Conservation (phyloP, 2,329 filamentous ascomycete species). For the Aureobasidium melanogenum region DNA sequence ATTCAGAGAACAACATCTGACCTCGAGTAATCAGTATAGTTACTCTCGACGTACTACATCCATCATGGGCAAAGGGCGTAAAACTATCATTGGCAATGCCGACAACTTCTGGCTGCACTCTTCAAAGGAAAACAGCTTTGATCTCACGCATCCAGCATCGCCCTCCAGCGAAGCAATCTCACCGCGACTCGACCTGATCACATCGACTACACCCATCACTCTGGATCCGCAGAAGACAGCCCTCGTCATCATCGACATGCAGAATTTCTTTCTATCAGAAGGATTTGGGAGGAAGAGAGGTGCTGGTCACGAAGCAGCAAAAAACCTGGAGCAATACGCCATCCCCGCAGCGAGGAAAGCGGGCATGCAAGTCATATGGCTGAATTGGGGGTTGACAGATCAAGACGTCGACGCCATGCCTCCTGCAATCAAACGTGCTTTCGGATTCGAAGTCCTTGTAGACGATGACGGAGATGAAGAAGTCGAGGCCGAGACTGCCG, state of each 20-base stretch:
- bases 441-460: slow-evolving; percentile 32
- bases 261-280: slow-evolving; percentile 34
- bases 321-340: slow-evolving; percentile 34
- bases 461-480: slow-evolving; percentile 18
- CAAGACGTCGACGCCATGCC: slow-evolving; percentile 31
- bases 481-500: slow-evolving; percentile 2
- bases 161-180: slow-evolving; percentile 20
- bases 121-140: slow-evolving; percentile 31
- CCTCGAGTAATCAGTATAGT: neutral
- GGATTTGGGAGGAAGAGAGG: slow-evolving; percentile 26
- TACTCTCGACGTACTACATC: neutral
- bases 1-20: neutral
- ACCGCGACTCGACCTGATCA: slow-evolving; percentile 18
- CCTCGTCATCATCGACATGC: slow-evolving; percentile 35
- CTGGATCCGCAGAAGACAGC: slow-evolving; percentile 29
- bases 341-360: slow-evolving; percentile 39
- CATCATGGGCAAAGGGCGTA: slow-evolving; percentile 17
- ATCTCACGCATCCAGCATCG: slow-evolving; percentile 35
- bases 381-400: slow-evolving; percentile 35
- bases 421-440: slow-evolving; percentile 36
- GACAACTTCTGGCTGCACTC: slow-evolving; percentile 39
- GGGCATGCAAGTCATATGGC: slow-evolving; percentile 32
- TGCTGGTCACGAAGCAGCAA: slow-evolving; percentile 33
- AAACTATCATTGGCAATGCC: slow-evolving; percentile 33
- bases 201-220: slow-evolving; percentile 22